phyloP scores from a whole-genome alignment of 495 filamentous ascomycete species.

The Chlorociboria aeruginascens region DNA sequence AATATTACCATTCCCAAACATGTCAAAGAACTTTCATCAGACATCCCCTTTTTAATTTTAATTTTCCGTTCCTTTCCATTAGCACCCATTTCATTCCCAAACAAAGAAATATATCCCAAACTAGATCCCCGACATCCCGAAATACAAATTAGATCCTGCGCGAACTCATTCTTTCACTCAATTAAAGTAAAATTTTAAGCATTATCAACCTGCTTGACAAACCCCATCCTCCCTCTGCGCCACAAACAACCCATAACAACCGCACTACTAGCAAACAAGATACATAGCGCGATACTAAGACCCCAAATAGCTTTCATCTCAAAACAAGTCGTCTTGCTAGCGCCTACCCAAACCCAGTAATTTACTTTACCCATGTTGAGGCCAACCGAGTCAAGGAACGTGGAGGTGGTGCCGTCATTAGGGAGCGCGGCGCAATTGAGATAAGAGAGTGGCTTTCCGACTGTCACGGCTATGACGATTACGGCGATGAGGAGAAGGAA shows the following conservation, averaged over 20 bases:
- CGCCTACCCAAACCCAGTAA: conserved; percentile 49
- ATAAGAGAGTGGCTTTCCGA: conserved; percentile 73
- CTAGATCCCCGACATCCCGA: too few species aligned
- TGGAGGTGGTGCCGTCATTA: conserved; percentile 19
- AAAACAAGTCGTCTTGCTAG: conserved; percentile 60
- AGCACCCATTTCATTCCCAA: too few species aligned
- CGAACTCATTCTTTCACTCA: too few species aligned
- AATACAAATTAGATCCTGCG: too few species aligned
- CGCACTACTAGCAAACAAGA: conserved; percentile 58
- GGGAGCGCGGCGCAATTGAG: conserved; percentile 50
- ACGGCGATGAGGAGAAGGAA: conserved; percentile 55
- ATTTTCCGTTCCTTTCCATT: too few species aligned
- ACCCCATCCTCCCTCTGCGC: conserved; percentile 6
- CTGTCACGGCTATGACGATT: conserved; percentile 53
- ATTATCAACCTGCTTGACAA: not conserved
- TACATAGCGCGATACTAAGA: conserved; percentile 68
- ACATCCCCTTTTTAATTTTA: too few species aligned
- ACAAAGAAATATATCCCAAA: too few species aligned
- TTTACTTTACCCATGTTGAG: conserved; percentile 36
- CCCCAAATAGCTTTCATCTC: conserved; percentile 89
- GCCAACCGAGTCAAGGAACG: conserved; percentile 21
- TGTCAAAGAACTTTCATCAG: too few species aligned
- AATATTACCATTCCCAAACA: not conserved
- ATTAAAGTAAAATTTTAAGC: too few species aligned
- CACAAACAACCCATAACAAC: conserved; percentile 13